Percentiles rank a stretch among this genome's conserved stretches.
Evolutionary conservation across 2,329 filamentous ascomycete species (phyloP).

Genomic region (Alternaria triticimaculans): DNA sequence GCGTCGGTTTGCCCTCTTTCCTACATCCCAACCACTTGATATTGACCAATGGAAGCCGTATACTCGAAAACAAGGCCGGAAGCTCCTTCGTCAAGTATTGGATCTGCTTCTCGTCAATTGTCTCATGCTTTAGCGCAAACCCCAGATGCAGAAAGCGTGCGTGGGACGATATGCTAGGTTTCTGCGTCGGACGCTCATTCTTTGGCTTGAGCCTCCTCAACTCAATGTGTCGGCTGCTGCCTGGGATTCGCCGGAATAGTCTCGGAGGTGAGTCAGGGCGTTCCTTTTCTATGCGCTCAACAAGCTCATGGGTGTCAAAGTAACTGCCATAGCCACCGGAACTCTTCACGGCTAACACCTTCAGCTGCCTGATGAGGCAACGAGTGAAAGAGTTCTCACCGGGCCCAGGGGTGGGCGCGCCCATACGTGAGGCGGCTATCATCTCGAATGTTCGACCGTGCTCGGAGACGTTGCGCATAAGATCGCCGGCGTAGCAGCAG

Average conservation of each 20-base stretch:
- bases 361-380: background rate
- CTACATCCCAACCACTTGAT: background rate
- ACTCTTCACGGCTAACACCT: background rate
- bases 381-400: background rate
- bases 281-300: background rate
- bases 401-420: background rate
- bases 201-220: slow-evolving; percentile 4
- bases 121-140: slow-evolving; percentile 1
- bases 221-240: slow-evolving; percentile 7
- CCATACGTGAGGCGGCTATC: background rate
- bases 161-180: background rate
- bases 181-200: background rate
- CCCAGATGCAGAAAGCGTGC: slow-evolving; percentile 7
- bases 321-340: background rate
- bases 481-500: slow-evolving; percentile 30
- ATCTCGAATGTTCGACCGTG: slow-evolving; percentile 9
- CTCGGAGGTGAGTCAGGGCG: background rate
- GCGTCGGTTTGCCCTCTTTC: background rate
- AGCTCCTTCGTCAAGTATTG: background rate
- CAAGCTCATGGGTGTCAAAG: background rate
- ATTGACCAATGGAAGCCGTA: background rate
- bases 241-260: background rate
- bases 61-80: background rate
- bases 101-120: background rate
- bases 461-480: slow-evolving; percentile 9